Conservation (phyloP, 2,329 filamentous ascomycete species). For the Venturia effusa region DNA sequence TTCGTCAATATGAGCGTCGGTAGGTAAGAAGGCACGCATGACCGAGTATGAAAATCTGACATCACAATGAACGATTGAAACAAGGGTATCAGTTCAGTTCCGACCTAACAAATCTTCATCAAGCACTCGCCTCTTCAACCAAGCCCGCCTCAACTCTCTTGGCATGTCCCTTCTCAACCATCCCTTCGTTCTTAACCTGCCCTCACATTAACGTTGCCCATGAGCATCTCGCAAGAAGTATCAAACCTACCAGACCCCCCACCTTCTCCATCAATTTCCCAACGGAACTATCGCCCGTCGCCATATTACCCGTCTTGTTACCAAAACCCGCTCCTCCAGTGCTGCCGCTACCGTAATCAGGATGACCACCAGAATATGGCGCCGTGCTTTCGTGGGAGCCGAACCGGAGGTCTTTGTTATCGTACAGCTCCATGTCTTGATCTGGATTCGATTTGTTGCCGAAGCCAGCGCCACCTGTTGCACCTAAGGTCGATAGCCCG, state of each 20-base stretch:
- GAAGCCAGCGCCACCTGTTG: conserved; percentile 24
- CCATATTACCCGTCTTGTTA: conserved; percentile 2
- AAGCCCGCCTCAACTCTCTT: not conserved
- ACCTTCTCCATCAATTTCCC: conserved; percentile 14
- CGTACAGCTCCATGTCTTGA: not conserved
- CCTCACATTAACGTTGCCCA: not conserved
- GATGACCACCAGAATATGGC: conserved; percentile 4
- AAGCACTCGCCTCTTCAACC: not conserved
- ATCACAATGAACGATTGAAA: too few species aligned
- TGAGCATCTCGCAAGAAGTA: not conserved
- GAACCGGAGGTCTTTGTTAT: conserved; percentile 7
- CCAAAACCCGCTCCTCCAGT: conserved; percentile 9
- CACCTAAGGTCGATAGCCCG: conserved; percentile 14
- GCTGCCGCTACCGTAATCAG: conserved; percentile 1
- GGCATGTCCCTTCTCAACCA: conserved; percentile 12
- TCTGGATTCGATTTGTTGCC: conserved; percentile 25
- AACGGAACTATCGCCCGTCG: conserved; percentile 1
- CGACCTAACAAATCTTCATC: not conserved
- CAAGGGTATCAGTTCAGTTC: too few species aligned
- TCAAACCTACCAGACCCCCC: conserved; percentile 3
- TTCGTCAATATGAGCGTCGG: too few species aligned
- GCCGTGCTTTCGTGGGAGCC: not conserved
- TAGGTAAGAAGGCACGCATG: too few species aligned
- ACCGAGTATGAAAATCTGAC: too few species aligned
- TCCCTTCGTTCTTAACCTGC: conserved; percentile 8